Evolutionary conservation across 169 alveolate genomes (phyloP).

Genomic region (Neospora caninum): DNA sequence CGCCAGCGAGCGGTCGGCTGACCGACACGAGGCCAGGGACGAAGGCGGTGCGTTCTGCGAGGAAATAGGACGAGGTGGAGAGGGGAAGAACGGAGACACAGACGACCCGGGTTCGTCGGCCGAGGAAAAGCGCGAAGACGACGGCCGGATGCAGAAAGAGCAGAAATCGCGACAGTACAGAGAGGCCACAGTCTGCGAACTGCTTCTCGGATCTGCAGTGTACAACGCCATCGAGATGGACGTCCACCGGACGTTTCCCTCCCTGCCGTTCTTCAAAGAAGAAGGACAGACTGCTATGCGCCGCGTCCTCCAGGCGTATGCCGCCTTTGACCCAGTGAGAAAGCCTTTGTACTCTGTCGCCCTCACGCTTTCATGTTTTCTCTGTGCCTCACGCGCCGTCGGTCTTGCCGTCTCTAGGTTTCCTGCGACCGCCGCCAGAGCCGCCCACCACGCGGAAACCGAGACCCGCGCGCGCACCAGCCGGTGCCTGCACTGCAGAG

Average conservation of each 20-base stretch:
- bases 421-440: too few relatives aligned
- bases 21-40: not conserved
- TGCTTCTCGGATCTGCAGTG: slow-evolving; percentile 16
- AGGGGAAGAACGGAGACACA: not conserved
- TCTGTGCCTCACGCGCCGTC: too few relatives aligned
- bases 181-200: not conserved
- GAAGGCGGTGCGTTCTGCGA: not conserved
- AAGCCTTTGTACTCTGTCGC: too few relatives aligned
- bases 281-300: slow-evolving; percentile 19
- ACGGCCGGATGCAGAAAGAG: not conserved
- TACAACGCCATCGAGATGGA: slow-evolving; percentile 48
- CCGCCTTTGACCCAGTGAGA: slow-evolving; percentile 58
- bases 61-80: not conserved
- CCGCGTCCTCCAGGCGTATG: slow-evolving; percentile 57
- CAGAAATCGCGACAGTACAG: not conserved
- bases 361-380: too few relatives aligned
- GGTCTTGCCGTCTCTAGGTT: too few relatives aligned
- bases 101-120: too few relatives aligned
- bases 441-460: too few relatives aligned
- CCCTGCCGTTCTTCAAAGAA: slow-evolving; percentile 39
- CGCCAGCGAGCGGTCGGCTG: not conserved
- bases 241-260: slow-evolving; percentile 43
- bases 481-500: too few relatives aligned
- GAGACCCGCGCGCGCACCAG: too few relatives aligned
- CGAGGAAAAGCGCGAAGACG: too few relatives aligned